Evolutionary conservation across 2,329 filamentous ascomycete genomes (phyloP), one percentile per base, ranked within the genome.

Genomic region (Fusarium sp.): DNA sequence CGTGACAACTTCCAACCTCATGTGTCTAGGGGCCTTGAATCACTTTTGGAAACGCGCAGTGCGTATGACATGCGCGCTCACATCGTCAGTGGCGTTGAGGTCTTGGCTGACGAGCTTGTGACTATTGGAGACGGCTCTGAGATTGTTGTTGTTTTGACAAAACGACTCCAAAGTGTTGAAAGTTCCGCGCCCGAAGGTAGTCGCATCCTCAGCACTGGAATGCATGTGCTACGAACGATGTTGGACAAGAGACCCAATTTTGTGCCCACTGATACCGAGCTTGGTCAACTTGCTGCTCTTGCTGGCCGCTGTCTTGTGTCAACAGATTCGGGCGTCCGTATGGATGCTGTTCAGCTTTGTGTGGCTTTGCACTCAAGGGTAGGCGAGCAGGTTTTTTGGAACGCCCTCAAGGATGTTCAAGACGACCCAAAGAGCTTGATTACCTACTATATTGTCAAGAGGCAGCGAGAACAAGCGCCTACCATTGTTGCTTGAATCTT

Each of bases 321-420:
- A 65, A 74, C 79, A 24, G 87, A 89, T 71, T 88, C 86, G 46
- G 87, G 85, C 8, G 88, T 90, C 9, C 82, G 88, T 39, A 91
- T 93, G 83, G 91, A 92, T 62, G 90, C 91, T n/a, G 89, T 94
- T 44, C 88, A 92, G 75, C 83, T 94, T n/a, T 93, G 91, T 71
- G 88, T 93, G 24, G 88, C 89, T 59, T 79, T 94, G 62, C 90
- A 94, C 75, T 82, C 83, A 45, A 78, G 85, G 12, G 82, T 90
- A 10, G 88, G 88, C 14, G 87, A 89, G 54, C 77, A 72, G 11
- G 74, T 73, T 28, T 94, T 94, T 75, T 95, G 91, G 91, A 85
- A 84, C 32, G 84, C 85, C 23, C 82, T 94, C 71, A 86, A 83
- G 57, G 84, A 81, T 11, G 83, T 91, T 30, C 86, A 87, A 73